These are phyloP conservation scores for Trametes sanguinea DNA, from an alignment of 768 basidiomycete species.

Conservation along the genomic window DNA sequence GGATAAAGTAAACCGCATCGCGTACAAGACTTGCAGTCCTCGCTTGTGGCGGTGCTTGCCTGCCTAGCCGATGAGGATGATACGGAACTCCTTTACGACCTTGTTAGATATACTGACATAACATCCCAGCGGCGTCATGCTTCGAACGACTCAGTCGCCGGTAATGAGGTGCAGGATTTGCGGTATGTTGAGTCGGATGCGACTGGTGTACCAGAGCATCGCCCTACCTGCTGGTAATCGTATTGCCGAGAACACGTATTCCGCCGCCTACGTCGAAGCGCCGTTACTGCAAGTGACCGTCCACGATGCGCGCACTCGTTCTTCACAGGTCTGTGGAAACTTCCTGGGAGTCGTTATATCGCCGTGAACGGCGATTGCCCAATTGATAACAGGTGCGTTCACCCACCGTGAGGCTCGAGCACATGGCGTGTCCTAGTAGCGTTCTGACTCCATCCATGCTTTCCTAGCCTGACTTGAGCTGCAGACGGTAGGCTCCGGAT, in stretches of 20 bases:
- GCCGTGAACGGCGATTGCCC: constrained; percentile 17
- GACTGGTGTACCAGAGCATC: no score
- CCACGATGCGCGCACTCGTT: constrained; percentile 11
- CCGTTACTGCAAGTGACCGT: constrained; percentile 20
- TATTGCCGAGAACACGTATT: constrained; percentile 11
- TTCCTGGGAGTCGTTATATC: constrained; percentile 8
- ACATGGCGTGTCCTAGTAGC: neutral
- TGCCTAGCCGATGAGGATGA: constrained; percentile 6
- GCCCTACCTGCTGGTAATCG: neutral
- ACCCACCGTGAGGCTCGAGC: constrained; percentile 6
- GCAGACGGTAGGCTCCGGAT: no score
- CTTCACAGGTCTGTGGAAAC: constrained; percentile 13
- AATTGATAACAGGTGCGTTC: constrained; percentile 20
- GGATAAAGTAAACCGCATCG: constrained; percentile 2
- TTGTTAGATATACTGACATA: neutral
- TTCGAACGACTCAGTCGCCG: no score
- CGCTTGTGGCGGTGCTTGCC: constrained; percentile 17
- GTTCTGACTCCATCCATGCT: neutral
- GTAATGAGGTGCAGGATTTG: no score
- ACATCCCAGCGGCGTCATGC: neutral
- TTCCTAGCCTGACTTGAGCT: no score
- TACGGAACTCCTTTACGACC: neutral
- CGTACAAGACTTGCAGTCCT: neutral
- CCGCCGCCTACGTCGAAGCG: constrained; percentile 16
- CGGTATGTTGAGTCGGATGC: no score